These are phyloP conservation scores for Paraphoma chrysanthemicola DNA, from an alignment of 2,329 filamentous ascomycete species.

Conservation along the genomic window DNA sequence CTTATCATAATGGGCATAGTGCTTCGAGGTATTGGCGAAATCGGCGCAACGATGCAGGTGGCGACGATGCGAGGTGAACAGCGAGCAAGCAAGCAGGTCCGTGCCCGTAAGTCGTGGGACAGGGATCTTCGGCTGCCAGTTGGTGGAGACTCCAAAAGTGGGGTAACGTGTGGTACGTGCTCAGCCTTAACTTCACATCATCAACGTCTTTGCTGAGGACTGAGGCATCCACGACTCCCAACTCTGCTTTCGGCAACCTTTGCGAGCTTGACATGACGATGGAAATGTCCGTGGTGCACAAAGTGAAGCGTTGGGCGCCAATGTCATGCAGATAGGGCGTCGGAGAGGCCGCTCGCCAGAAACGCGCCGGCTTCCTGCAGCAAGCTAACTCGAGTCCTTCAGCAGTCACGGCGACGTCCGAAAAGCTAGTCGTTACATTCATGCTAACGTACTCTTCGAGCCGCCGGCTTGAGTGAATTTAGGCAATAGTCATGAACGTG, in stretches of 20 bases:
- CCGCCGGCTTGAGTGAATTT: background rate
- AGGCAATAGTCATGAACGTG: too few relatives aligned
- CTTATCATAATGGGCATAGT: too few relatives aligned
- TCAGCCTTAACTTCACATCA: background rate
- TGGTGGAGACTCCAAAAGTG: background rate
- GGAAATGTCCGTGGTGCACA: background rate
- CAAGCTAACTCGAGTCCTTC: background rate
- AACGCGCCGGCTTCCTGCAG: background rate
- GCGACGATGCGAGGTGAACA: too few relatives aligned
- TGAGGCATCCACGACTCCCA: background rate
- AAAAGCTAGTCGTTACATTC: background rate
- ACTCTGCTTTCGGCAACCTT: background rate
- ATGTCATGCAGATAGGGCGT: background rate
- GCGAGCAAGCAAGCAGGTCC: too few relatives aligned
- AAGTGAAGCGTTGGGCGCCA: background rate
- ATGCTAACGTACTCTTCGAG: background rate
- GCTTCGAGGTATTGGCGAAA: too few relatives aligned
- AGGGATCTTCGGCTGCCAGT: background rate
- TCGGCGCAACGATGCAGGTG: too few relatives aligned
- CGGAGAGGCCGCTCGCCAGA: slow-evolving; percentile 1
- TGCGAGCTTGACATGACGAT: background rate
- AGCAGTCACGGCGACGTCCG: background rate
- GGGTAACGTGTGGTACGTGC: background rate
- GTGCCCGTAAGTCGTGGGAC: too few relatives aligned
- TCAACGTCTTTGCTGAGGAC: background rate